Base-by-base conservation (phyloP, 768 basidiomycete genomes). In the Lactarius sp. region DNA sequence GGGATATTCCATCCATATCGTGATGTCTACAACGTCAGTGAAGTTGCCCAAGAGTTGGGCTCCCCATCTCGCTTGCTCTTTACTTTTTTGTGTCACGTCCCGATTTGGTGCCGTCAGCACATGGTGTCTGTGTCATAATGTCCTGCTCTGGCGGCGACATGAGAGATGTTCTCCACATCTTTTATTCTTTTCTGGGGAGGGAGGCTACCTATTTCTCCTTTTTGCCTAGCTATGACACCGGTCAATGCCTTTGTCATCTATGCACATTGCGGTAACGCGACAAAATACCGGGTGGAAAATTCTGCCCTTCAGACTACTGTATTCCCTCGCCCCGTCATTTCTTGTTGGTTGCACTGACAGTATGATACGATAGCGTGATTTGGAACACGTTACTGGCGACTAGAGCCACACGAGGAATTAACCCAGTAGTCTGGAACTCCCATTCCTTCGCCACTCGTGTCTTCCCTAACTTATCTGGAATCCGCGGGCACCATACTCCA, bases 381-480 rank as follows among this genome's bases (percentile, higher is more conserved):
- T 68, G 63, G 67, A 69, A 65, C 50, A 44, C 51, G 54, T 51
- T 68, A 16, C 58, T 67, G 27, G 44, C 49, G 18, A 44, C 57
- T 36, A 27, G 42, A 34, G 20, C 10, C 2, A 4, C 65, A 20
- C 57, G 42, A 37, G 47, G 37, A 47, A 16, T 56, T 14, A 53
- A 7, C 20, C 18, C 50, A 18, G 36, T 44, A 2, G 22, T 18
- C 39, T 33, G 52, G 50, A 51, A 20, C 34, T 46, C 16, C 36
- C 47, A 16, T 9, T 46, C 59, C 20, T 47, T 46, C 34, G 13
- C 50, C 14, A 60, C 51, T 33, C 60, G 53, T 56, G 34, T 57
- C 33, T 61, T 68, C 42, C 61, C 64, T 2, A 66, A 68, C 56
- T 31, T 71, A 9, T 63, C 63, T 12, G 51, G 46, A 3, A 61